Conservation (phyloP, 2,329 filamentous ascomycete genomes). For the Sclerotinia minor region DNA sequence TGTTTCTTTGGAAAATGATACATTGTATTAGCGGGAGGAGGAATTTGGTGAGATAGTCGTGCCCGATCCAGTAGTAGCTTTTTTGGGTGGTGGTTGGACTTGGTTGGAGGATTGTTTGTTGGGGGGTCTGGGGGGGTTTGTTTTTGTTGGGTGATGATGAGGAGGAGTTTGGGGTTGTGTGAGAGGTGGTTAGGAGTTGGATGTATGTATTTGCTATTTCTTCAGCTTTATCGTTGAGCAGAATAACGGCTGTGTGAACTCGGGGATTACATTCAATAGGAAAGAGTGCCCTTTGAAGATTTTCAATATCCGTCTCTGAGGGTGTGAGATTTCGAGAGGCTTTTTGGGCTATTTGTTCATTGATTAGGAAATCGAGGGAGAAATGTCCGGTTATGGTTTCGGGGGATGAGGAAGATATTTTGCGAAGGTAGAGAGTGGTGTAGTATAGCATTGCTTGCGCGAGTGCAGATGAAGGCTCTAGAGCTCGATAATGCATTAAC, state of each 20-base stretch:
- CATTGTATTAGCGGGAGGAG: constrained; percentile 48
- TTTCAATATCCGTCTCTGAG: constrained; percentile 20
- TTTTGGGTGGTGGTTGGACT: constrained; percentile 29
- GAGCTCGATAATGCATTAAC: constrained; percentile 60
- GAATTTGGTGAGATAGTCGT: constrained; percentile 56
- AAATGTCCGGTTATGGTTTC: constrained; percentile 64
- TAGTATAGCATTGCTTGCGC: constrained; percentile 63
- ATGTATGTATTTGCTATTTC: constrained; percentile 54
- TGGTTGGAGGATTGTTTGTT: no score
- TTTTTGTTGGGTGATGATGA: no score
- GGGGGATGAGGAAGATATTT: constrained; percentile 46
- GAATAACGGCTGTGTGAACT: constrained; percentile 64
- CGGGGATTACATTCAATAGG: constrained; percentile 73
- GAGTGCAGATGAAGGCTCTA: constrained; percentile 56
- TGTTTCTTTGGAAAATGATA: constrained; percentile 34
- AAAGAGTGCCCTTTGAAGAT: constrained; percentile 50
- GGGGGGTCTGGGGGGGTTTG: no score
- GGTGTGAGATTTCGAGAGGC: neutral
- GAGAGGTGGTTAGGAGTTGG: constrained; percentile 44
- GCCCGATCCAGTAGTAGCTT: constrained; percentile 65
- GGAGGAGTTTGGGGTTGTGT: no score
- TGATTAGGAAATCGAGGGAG: constrained; percentile 49
- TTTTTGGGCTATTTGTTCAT: neutral
- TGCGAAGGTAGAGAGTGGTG: constrained; percentile 57
- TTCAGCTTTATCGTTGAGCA: constrained; percentile 53